Conservation (phyloP, 495 filamentous ascomycete species). For the Penicillium steckii region DNA sequence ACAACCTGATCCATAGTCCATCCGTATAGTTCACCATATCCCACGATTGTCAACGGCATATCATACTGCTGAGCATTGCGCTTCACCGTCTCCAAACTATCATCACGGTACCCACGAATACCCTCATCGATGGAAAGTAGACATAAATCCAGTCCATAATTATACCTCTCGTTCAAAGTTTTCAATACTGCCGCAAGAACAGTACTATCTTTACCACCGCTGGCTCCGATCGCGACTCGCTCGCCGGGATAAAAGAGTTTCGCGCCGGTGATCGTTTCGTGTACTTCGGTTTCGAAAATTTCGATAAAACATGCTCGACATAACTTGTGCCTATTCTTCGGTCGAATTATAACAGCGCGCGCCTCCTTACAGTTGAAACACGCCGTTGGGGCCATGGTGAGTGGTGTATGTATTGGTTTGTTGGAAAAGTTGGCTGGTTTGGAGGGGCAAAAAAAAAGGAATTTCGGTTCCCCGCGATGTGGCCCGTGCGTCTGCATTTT, state of each 20-base stretch:
- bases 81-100: constrained; percentile 94
- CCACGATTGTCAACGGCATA: constrained; percentile 86
- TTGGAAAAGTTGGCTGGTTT: neutral
- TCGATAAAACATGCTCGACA: constrained; percentile 85
- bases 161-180: constrained; percentile 85
- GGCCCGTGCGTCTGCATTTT: constrained; percentile 10
- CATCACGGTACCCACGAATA: constrained; percentile 94
- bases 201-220: constrained; percentile 96
- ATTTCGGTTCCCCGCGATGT: constrained; percentile 20
- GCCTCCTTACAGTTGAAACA: constrained; percentile 75
- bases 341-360: constrained; percentile 85
- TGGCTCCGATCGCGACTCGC: constrained; percentile 90
- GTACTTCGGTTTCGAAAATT: constrained; percentile 89
- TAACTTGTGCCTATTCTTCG: constrained; percentile 89
- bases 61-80: constrained; percentile 85
- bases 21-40: constrained; percentile 92
- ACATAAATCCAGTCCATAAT: constrained; percentile 82
- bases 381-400: constrained; percentile 53
- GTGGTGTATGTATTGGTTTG: constrained; percentile 5
- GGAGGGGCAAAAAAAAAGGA: constrained; percentile 24
- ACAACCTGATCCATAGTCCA: constrained; percentile 99
- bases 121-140: constrained; percentile 94
- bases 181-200: constrained; percentile 93
- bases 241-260: constrained; percentile 81
- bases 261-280: constrained; percentile 81